Evolutionary conservation across 768 basidiomycete genomes (phyloP), one percentile per base, ranked within the genome.

Genomic region (Sporobolomyces pararoseus): DNA sequence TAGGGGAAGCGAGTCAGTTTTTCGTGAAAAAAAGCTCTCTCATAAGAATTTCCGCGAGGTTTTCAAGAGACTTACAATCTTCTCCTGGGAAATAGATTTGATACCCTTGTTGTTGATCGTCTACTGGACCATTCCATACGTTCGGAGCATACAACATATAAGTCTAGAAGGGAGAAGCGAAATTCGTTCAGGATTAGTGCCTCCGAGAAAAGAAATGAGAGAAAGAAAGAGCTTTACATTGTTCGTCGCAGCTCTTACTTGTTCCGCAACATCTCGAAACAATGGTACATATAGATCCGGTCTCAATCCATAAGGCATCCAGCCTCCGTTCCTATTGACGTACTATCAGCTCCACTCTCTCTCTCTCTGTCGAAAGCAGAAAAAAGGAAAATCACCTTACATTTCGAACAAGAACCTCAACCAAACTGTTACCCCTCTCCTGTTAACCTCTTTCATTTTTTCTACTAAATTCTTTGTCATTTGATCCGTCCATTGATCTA

Each of bases 71-170:
- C 69, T 14, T 21, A 70, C 70, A 74, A 1, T 70, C 65, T 29
- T 74, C 65, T 7, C 72, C 72, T 1, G 72, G 72, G 61, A 65
- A 74, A 42, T 70, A 74, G 2, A 68, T 51, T 57, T 47, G 49
- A 52, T 74, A 74, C 4, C 68, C 68, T 37, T 70, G 72, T 7
- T 31, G n/a, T 4, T 37, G 12, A 17, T 71, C 70, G 31, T 66
- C 67, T 2, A 63, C 55, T 4, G 32, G 39, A 0, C 66, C 66
- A 9, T 17, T 61, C 68, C 68, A 70, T 19, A 74, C 35, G 25
- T 74, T 74, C n/a, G 72, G 72, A 7, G 72, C 42, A 60, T 63
- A 74, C 0, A 74, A 52, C 68, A 70, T 70, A 59, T 61, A 70
- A 19, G 72, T 74, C 57, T 65, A 35, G n/a, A n/a, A n/a, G n/a